These are phyloP conservation scores for Suillus fuscotomentosus DNA, from an alignment of 768 basidiomycete genomes.

Conservation along the genomic window DNA sequence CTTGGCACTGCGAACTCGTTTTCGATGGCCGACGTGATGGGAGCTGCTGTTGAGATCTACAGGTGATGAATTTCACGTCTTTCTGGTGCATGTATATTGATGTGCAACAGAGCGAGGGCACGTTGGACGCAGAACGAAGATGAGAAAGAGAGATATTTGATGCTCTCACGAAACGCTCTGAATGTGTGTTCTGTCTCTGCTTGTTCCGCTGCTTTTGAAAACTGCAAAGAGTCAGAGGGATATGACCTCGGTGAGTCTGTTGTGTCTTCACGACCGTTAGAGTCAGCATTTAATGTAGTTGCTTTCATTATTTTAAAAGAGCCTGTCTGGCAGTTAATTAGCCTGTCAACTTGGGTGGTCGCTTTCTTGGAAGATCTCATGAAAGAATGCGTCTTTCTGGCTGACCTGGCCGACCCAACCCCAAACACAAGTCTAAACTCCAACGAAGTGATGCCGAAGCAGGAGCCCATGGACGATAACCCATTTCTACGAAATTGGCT, in stretches of 20 bases:
- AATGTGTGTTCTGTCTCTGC: conserved; percentile 66
- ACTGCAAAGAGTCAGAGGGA: conserved; percentile 56
- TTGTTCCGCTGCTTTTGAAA: conserved; percentile 62
- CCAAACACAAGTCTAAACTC: background rate
- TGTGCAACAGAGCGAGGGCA: conserved; percentile 31
- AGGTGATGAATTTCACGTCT: conserved; percentile 19
- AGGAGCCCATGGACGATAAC: conserved; percentile 29
- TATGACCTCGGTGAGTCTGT: conserved; percentile 59
- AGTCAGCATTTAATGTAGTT: conserved; percentile 7
- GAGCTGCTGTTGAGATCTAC: conserved; percentile 41
- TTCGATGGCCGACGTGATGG: conserved; percentile 48
- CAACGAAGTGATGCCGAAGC: conserved; percentile 17
- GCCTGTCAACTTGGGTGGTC: conserved; percentile 60
- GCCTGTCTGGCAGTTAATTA: conserved; percentile 71
- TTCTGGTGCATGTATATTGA: conserved; percentile 5
- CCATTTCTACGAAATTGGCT: conserved; percentile 24
- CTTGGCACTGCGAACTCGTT: conserved; percentile 39
- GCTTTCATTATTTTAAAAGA: conserved; percentile 36
- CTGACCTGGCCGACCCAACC: conserved; percentile 20
- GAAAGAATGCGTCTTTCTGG: conserved; percentile 46
- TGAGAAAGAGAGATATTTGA: conserved; percentile 41
- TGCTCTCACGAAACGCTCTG: conserved; percentile 60
- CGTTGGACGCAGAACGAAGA: conserved; percentile 23
- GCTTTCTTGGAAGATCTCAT: conserved; percentile 60
- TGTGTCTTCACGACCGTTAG: background rate